Percentiles rank a stretch among this genome's conserved stretches.
These are phyloP conservation scores for Telfairia occidentalis DNA, from an alignment of 331 rosid genomes.

Conservation along the genomic window DNA sequence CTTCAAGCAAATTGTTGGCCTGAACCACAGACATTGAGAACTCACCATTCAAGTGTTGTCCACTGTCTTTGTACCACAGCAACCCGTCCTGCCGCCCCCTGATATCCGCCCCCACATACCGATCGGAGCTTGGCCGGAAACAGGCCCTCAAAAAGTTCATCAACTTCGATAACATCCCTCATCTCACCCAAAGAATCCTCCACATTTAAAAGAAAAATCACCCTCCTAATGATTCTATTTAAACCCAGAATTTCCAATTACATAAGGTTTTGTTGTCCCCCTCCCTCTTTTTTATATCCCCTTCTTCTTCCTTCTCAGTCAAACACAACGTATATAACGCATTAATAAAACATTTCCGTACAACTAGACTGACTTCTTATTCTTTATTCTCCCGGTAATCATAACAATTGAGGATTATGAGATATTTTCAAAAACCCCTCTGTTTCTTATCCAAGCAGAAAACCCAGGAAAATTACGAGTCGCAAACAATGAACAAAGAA, in stretches of 20 bases:
- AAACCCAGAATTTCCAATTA: slow-evolving; percentile 19
- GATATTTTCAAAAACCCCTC: slow-evolving; percentile 12
- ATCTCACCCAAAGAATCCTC: slow-evolving; percentile 78
- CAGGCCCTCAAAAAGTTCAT: slow-evolving; percentile 81
- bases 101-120: slow-evolving; percentile 42
- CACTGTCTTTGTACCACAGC: slow-evolving; percentile 89
- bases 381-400: slow-evolving; percentile 18
- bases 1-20: slow-evolving; percentile 97
- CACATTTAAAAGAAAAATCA: slow-evolving; percentile 40
- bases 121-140: slow-evolving; percentile 82
- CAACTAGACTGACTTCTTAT: background rate
- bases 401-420: slow-evolving; percentile 19
- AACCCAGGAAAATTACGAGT: slow-evolving; percentile 22
- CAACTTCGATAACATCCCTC: slow-evolving; percentile 98
- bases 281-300: background rate
- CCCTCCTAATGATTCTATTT: background rate
- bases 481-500: slow-evolving; percentile 22
- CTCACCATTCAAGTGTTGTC: slow-evolving; percentile 79
- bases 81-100: slow-evolving; percentile 84
- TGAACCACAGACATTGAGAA: slow-evolving; percentile 97
- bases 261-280: slow-evolving; percentile 16
- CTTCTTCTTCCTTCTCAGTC: background rate
- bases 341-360: background rate
- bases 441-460: slow-evolving; percentile 17
- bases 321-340: background rate